These are phyloP conservation scores for Rosa persica DNA, from an alignment of 306 rosid species.

Conservation along the genomic window DNA sequence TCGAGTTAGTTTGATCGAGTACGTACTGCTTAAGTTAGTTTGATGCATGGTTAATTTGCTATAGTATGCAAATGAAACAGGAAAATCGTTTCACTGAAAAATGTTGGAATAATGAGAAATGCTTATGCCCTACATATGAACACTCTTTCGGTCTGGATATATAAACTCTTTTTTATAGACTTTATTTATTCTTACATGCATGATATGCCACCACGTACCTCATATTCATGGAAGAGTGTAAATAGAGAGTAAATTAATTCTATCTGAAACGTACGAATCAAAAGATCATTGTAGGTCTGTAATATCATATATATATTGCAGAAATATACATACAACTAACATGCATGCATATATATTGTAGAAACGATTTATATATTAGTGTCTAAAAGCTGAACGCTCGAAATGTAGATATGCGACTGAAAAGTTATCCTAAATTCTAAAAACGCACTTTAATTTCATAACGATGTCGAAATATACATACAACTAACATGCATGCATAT, in stretches of 20 bases:
- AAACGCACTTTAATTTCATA: too few species aligned
- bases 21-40: background rate
- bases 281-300: background rate
- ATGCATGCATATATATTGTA: background rate
- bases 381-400: too few species aligned
- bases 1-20: background rate
- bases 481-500: too few species aligned
- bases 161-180: background rate
- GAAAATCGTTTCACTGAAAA: background rate
- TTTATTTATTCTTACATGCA: background rate
- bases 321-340: background rate
- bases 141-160: background rate
- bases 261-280: background rate
- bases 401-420: too few species aligned
- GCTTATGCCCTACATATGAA: background rate
- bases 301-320: background rate
- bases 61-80: background rate
- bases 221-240: background rate
- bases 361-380: too few species aligned
- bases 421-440: too few species aligned
- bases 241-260: background rate
- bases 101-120: conserved; percentile 1
- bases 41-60: background rate
- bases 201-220: background rate
- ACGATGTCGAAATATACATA: too few species aligned